Evolutionary conservation across 805 yeast species (phyloP).

Genomic region (Metschnikowia colocasiae): DNA sequence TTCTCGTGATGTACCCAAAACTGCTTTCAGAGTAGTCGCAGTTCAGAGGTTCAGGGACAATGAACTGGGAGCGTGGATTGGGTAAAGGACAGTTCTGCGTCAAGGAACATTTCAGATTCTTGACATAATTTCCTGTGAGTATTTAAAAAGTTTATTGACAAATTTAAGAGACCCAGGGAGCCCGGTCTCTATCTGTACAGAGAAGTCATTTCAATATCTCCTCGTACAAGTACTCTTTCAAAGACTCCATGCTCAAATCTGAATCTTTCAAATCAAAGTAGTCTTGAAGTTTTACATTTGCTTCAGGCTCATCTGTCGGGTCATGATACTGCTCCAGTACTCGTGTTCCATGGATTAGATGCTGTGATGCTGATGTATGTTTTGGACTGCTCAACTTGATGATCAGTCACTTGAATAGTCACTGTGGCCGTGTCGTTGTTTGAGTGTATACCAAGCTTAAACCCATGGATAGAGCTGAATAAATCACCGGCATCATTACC

Average conservation of each 20-base stretch:
- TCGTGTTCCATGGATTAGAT: constrained; percentile 16
- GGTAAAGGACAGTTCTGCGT: constrained; percentile 43
- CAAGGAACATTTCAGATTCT: constrained; percentile 43
- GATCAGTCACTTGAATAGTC: too few relatives aligned
- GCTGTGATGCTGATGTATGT: too few relatives aligned
- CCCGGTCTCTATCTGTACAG: neutral
- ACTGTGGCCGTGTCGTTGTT: too few relatives aligned
- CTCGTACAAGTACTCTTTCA: constrained; percentile 15
- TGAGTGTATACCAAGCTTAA: too few relatives aligned
- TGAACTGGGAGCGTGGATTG: constrained; percentile 48
- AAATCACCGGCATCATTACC: too few relatives aligned
- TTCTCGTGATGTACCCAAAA: too few relatives aligned
- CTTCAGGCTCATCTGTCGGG: constrained; percentile 15
- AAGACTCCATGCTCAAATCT: constrained; percentile 10
- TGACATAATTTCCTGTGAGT: constrained; percentile 18
- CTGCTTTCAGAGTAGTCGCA: too few relatives aligned
- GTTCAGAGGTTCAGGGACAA: too few relatives aligned
- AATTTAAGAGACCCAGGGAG: neutral
- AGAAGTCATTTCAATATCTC: constrained; percentile 13
- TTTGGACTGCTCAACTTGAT: too few relatives aligned
- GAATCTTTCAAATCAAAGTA: constrained; percentile 14
- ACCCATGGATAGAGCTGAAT: too few relatives aligned
- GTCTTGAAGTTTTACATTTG: constrained; percentile 12
- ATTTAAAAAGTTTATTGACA: neutral
- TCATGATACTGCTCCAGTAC: constrained; percentile 17